Evolutionary conservation across 2,329 filamentous ascomycete genomes (phyloP).

Genomic region (Ascosphaera aggregata): DNA sequence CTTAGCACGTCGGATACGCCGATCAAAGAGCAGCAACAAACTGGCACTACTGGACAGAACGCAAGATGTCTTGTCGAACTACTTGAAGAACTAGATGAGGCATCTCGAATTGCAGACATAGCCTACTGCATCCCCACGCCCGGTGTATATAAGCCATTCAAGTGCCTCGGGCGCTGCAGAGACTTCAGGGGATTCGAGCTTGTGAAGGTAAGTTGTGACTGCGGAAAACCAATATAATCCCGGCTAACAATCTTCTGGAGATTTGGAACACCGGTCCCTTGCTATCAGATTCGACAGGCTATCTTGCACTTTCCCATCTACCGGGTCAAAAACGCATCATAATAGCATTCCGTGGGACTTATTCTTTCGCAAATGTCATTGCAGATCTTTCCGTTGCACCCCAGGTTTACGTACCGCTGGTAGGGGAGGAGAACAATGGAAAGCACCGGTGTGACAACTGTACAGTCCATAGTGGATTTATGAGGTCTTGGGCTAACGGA

Average conservation of each 20-base stretch:
- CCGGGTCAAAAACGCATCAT: slow-evolving; percentile 41
- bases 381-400: slow-evolving; percentile 73
- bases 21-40: no score
- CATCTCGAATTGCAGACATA: slow-evolving; percentile 82
- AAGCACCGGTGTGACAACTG: slow-evolving; percentile 52
- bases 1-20: no score
- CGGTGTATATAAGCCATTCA: slow-evolving; percentile 63
- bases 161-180: slow-evolving; percentile 59
- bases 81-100: slow-evolving; percentile 64
- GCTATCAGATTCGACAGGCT: slow-evolving; percentile 79
- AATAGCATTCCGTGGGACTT: slow-evolving; percentile 81
- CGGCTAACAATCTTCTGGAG: slow-evolving; percentile 10
- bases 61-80: background rate
- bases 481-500: slow-evolving; percentile 60
- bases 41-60: no score
- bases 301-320: slow-evolving; percentile 64
- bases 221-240: background rate
- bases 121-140: slow-evolving; percentile 76
- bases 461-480: slow-evolving; percentile 80
- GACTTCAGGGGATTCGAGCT: slow-evolving; percentile 67
- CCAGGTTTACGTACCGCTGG: slow-evolving; percentile 58
- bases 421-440: slow-evolving; percentile 15
- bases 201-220: slow-evolving; percentile 26
- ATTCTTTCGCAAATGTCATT: slow-evolving; percentile 79
- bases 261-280: slow-evolving; percentile 82